These are phyloP conservation scores for Agaricales sp. DNA, from an alignment of 1,284 basidiomycete genomes.

Conservation along the genomic window DNA sequence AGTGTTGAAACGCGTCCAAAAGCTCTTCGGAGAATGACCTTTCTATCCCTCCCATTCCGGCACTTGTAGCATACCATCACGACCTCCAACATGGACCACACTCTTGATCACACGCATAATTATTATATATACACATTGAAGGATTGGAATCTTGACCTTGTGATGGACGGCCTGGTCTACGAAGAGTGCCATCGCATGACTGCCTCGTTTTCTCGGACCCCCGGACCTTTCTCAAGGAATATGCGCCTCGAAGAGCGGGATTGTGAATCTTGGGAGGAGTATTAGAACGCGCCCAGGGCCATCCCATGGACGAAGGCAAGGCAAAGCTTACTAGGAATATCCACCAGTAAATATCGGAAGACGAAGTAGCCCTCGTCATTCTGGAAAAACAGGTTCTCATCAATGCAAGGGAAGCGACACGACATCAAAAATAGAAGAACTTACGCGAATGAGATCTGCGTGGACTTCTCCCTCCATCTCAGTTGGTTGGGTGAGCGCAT, in stretches of 20 bases:
- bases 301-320: no score
- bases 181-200: slow-evolving; percentile 54
- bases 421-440: no score
- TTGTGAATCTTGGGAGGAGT: slow-evolving; percentile 40
- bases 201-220: slow-evolving; percentile 60
- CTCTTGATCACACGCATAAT: no score
- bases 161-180: no score
- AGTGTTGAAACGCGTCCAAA: slow-evolving; percentile 95
- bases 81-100: slow-evolving; percentile 2
- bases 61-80: slow-evolving; percentile 3
- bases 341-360: slow-evolving; percentile 67
- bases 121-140: no score
- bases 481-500: slow-evolving; percentile 26
- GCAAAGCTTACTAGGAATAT: slow-evolving; percentile 59
- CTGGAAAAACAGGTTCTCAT: slow-evolving; percentile 23
- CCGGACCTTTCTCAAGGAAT: slow-evolving; percentile 57
- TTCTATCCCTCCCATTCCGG: no score
- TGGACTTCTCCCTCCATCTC: slow-evolving; percentile 73
- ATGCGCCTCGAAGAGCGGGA: slow-evolving; percentile 52
- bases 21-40: slow-evolving; percentile 78
- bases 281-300: slow-evolving; percentile 6
- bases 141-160: no score
- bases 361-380: slow-evolving; percentile 69
- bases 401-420: slow-evolving; percentile 4
- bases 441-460: slow-evolving; percentile 63